Evolutionary conservation across 805 yeast species (phyloP).

Genomic region (Peterozyma toletana): DNA sequence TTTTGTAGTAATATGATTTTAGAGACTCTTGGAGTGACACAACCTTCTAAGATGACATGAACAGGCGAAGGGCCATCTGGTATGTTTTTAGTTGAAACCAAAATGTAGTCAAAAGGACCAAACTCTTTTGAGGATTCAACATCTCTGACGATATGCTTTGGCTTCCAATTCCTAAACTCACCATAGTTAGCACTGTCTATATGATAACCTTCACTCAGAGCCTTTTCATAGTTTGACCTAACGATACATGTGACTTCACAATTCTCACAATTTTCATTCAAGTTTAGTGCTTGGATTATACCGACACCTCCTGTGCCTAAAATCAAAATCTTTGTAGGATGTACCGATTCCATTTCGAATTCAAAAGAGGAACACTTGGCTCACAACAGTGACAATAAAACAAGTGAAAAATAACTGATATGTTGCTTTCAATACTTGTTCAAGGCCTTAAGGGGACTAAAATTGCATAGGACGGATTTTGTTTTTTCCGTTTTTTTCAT

Average conservation of each 20-base stretch:
- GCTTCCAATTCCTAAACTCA: slow-evolving; percentile 44
- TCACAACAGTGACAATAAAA: too few species aligned
- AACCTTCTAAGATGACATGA: slow-evolving; percentile 30
- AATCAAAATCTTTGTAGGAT: slow-evolving; percentile 36
- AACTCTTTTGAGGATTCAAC: slow-evolving; percentile 35
- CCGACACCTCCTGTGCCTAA: slow-evolving; percentile 88
- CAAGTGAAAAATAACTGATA: too few species aligned
- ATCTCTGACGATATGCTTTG: slow-evolving; percentile 31
- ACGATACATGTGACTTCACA: slow-evolving; percentile 47
- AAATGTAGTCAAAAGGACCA: slow-evolving; percentile 41
- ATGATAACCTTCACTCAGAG: slow-evolving; percentile 42
- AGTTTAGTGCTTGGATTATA: slow-evolving; percentile 61
- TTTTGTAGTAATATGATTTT: slow-evolving; percentile 28
- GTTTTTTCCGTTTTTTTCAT: too few species aligned
- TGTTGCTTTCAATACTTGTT: too few species aligned
- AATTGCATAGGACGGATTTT: too few species aligned
- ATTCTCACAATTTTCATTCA: slow-evolving; percentile 31
- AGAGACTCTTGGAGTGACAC: slow-evolving; percentile 18
- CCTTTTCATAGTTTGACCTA: slow-evolving; percentile 54
- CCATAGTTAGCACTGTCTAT: slow-evolving; percentile 62
- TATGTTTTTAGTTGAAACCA: slow-evolving; percentile 52
- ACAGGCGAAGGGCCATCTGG: slow-evolving; percentile 37
- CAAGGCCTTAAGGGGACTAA: too few species aligned
- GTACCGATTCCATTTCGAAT: too few species aligned
- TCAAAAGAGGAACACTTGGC: too few species aligned